Base-by-base conservation (phyloP, 352 stramenopile species). In the Peronospora tabacina region DNA sequence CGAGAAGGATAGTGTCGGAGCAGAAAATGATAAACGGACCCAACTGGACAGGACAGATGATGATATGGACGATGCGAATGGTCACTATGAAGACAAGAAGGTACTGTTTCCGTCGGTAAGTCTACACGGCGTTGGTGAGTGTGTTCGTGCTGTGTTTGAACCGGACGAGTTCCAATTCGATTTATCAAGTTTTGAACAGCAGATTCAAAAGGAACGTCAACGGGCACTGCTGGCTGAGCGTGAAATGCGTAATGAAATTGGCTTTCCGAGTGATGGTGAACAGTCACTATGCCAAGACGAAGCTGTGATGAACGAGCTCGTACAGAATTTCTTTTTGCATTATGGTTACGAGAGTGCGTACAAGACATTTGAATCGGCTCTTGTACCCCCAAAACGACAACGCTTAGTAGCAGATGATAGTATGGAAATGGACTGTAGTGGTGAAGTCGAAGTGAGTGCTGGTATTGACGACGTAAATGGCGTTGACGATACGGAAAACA, bases 121-220 rank as follows among this genome's bases (percentile, higher is more conserved):
- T 51, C 51, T 86, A 5, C 72, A 84, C 32, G 58, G 63, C 0
- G 19, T 48, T 29, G 75, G 72, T 0, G 52, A 61, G 45, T 42
- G 44, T 28, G 68, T 74, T 2, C 70, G 47, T 7, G 52, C 30
- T 15, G 34, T 55, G 9, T 61, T 55, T 49, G 44, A 55, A 5
- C 4, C 41, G 7, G 40, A 58, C 1, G 55, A 55, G 19, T 82
- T 81, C 37, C 52, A 59, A 29, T 86, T 86, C 28, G 66, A 84
- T 51, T 24, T 86, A 13, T 3, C 34, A 7, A 57, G 33, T 2
- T 85, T 85, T 40, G 60, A 72, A 44, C 54, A 63, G 28, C 58
- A 82, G 42, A 46, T 82, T 7, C 59, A 67, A 19, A 79, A 70
- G 42, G 59, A 78, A 2, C 67, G 66, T 0, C 75, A 82, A n/a